These are phyloP conservation scores for Desmodesmus armatus DNA, from an alignment of 139 green algal genomes.

Conservation along the genomic window DNA sequence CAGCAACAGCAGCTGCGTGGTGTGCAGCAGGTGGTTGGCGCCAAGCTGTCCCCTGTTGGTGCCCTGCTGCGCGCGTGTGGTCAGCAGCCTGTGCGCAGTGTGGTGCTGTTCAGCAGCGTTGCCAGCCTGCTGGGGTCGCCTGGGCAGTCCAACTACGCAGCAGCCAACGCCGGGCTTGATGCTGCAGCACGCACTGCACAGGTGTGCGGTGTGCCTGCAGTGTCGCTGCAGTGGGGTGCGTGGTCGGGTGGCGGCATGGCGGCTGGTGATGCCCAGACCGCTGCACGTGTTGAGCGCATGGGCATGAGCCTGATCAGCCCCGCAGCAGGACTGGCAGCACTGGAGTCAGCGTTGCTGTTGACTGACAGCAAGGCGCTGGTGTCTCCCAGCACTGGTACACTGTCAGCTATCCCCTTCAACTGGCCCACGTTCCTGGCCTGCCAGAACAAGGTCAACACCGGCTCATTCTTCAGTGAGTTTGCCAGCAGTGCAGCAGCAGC, in stretches of 20 bases:
- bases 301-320: slow-evolving; percentile 69
- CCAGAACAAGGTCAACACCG: neutral
- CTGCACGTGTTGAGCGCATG: slow-evolving; percentile 61
- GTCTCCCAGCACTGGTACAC: neutral
- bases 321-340: slow-evolving; percentile 58
- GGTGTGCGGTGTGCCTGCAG: slow-evolving; percentile 55
- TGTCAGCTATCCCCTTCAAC: slow-evolving; percentile 48
- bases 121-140: slow-evolving; percentile 73
- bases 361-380: neutral
- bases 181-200: neutral
- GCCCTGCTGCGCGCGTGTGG: neutral
- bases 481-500: slow-evolving; percentile 35
- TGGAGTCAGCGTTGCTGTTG: slow-evolving; percentile 32
- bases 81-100: slow-evolving; percentile 43
- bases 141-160: slow-evolving; percentile 85
- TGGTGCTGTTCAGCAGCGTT: slow-evolving; percentile 75
- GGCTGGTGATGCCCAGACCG: slow-evolving; percentile 50
- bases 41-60: slow-evolving; percentile 61
- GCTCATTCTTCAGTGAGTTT: slow-evolving; percentile 16
- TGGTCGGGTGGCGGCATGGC: slow-evolving; percentile 78
- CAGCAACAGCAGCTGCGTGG: slow-evolving; percentile 56
- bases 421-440: slow-evolving; percentile 51
- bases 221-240: slow-evolving; percentile 84
- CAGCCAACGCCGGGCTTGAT: slow-evolving; percentile 82
- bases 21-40: slow-evolving; percentile 56